These are phyloP conservation scores for Backusella circina DNA, from an alignment of 192 early-diverging fungal genomes.

Conservation along the genomic window DNA sequence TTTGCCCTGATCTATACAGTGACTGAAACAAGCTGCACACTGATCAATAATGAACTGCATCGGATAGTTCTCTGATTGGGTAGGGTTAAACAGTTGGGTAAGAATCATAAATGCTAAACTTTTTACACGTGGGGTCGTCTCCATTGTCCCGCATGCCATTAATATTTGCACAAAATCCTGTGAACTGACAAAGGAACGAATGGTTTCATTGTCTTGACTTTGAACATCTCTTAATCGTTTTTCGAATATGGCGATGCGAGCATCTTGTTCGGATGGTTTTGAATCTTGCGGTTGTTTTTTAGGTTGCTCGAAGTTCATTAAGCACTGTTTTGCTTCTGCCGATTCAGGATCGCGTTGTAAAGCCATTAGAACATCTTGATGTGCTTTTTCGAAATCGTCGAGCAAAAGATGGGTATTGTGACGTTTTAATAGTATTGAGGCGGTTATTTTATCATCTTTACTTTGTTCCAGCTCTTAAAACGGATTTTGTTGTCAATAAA, in stretches of 20 bases:
- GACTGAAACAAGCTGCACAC: slow-evolving; percentile 24
- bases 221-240: slow-evolving; percentile 3
- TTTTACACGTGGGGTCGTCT: slow-evolving; percentile 8
- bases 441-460: not conserved
- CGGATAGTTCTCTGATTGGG: slow-evolving; percentile 14
- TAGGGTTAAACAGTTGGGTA: slow-evolving; percentile 25
- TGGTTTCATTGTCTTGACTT: not conserved
- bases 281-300: not conserved
- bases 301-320: not conserved
- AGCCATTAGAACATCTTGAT: slow-evolving; percentile 7
- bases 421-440: slow-evolving; percentile 20
- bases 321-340: slow-evolving; percentile 3
- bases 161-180: slow-evolving; percentile 22
- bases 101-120: slow-evolving; percentile 26
- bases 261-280: slow-evolving; percentile 5
- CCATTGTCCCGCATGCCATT: slow-evolving; percentile 13
- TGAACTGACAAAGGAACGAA: slow-evolving; percentile 21
- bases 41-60: slow-evolving; percentile 25
- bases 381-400: not conserved
- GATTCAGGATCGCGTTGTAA: slow-evolving; percentile 4
- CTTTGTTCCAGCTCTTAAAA: slow-evolving; percentile 6
- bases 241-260: not conserved
- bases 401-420: not conserved
- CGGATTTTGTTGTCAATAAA: not conserved
- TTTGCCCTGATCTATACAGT: slow-evolving; percentile 34